Percentiles rank a stretch among this genome's conserved stretches.
These are phyloP conservation scores for Beauveria australis DNA, from an alignment of 2,329 filamentous ascomycete species.

Conservation along the genomic window DNA sequence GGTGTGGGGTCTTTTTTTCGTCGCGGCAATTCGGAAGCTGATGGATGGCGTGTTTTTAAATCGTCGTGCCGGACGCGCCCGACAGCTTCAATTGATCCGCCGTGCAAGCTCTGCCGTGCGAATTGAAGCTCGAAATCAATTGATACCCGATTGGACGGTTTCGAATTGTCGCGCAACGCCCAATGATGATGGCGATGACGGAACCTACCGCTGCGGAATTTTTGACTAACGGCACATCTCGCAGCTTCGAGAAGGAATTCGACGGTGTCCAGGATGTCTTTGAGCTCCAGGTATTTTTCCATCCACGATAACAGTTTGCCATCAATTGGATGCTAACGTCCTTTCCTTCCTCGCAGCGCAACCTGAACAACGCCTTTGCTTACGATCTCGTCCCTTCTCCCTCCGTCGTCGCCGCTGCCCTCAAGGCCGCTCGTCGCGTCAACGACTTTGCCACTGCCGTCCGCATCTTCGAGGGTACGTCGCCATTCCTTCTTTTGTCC, in stretches of 20 bases:
- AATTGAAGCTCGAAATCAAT: background rate
- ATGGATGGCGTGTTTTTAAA: conserved; percentile 2
- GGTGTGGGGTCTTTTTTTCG: background rate
- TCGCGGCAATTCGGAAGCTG: conserved; percentile 5
- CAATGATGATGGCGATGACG: too few relatives aligned
- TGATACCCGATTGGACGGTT: background rate
- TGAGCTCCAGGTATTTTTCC: conserved; percentile 80
- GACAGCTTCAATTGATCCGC: background rate
- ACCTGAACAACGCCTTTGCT: conserved; percentile 99
- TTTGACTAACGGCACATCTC: conserved; percentile 1
- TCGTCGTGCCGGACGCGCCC: background rate
- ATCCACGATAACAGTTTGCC: background rate
- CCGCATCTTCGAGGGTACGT: conserved; percentile 92
- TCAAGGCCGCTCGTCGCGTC: conserved; percentile 89
- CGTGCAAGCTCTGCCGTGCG: background rate
- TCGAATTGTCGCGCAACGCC: background rate
- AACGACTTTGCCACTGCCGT: conserved; percentile 99
- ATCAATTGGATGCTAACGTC: background rate
- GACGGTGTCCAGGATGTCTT: conserved; percentile 96
- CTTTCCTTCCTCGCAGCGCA: conserved; percentile 46
- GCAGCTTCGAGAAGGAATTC: conserved; percentile 99
- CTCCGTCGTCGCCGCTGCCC: conserved; percentile 80
- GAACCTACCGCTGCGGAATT: conserved; percentile 18
- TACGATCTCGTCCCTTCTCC: conserved; percentile 98
- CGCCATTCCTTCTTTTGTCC: background rate